Evolutionary conservation across 441 rosid species (phyloP), one percentile per base, ranked within the genome.

Genomic region (Francoa sonchifolia): DNA sequence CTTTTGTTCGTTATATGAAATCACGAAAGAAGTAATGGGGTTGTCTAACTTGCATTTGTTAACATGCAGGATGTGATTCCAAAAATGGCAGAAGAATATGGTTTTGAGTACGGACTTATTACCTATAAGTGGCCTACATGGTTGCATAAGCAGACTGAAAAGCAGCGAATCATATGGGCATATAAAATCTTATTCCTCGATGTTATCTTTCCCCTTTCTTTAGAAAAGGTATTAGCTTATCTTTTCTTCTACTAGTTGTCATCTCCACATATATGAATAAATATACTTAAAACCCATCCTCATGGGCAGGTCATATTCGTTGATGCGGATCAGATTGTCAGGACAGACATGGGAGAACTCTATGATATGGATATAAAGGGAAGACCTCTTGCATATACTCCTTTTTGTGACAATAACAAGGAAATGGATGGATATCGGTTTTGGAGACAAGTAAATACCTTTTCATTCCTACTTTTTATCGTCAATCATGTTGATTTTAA

Each of bases 41-140:
- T 48, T 39, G 37, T 19, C 32, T 54, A 18, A 52, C 49, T 16
- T 38, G 14, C 27, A 48, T 15, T 50, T 30, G 28, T 11, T 25
- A 44, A 50, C 28, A 26, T 39, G 55, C 79, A 92, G 99, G 97
- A 92, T 63, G 80, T 87, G 57, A 83, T 92, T 65, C 99, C 99
- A 27, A 84, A 69, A 51, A 87, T 92, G 97, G 97, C 97, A 28
- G 57, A 54, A 63, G 87, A 87, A 54, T 87, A 87, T 68, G 92
- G 86, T 38, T 92, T 87, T 53, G 92, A 81, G 50, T 87, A 81
- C 59, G 99, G 77, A 62, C 81, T 92, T 23, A 58, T 92, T 60
- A 87, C 99, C 26, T 92, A 87, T 65, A 92, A 87, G 63, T 87
- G 99, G 99, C 99, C 97, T 35, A 66, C 95, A 13, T 92, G 99